Conservation (phyloP, 768 basidiomycete species). For the Amanita subjunquillea region DNA sequence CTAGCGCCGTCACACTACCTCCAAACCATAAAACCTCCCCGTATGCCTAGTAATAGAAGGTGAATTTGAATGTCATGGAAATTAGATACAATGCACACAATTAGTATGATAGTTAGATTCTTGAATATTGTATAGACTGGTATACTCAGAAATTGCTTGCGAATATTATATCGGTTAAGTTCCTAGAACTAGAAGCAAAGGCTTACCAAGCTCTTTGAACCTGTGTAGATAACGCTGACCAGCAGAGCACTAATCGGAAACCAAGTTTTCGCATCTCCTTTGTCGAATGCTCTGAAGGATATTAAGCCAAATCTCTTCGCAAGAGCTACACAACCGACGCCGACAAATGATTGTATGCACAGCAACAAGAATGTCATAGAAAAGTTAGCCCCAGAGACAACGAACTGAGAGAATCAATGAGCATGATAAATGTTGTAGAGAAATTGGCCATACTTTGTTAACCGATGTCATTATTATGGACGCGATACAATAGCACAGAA, state of each 20-base stretch:
- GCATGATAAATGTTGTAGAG: neutral
- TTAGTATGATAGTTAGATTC: conserved; percentile 97
- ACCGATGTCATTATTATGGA: conserved; percentile 96
- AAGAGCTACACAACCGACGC: conserved; percentile 60
- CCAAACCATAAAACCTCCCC: conserved; percentile 98
- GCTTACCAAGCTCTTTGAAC: conserved; percentile 89
- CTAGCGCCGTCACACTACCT: conserved; percentile 77
- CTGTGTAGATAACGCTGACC: conserved; percentile 94
- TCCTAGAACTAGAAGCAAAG: neutral
- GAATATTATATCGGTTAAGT: neutral
- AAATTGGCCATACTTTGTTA: conserved; percentile 60
- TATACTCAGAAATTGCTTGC: conserved; percentile 91
- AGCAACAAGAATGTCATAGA: conserved; percentile 96
- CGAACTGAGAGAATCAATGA: conserved; percentile 45
- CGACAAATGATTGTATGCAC: conserved; percentile 85
- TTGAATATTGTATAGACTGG: conserved; percentile 99
- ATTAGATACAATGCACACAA: conserved; percentile 41
- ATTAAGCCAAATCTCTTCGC: conserved; percentile 75
- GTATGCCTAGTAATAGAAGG: conserved; percentile 56
- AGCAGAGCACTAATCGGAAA: conserved; percentile 90
- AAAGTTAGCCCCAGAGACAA: conserved; percentile 88
- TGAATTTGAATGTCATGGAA: neutral
- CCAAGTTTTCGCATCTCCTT: conserved; percentile 83
- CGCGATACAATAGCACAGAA: conserved; percentile 82
- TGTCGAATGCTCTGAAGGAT: conserved; percentile 76